Percentiles rank a stretch among this genome's conserved stretches.
phyloP scores from a whole-genome alignment of 2,329 filamentous ascomycete species.

The Fusarium sp. region DNA sequence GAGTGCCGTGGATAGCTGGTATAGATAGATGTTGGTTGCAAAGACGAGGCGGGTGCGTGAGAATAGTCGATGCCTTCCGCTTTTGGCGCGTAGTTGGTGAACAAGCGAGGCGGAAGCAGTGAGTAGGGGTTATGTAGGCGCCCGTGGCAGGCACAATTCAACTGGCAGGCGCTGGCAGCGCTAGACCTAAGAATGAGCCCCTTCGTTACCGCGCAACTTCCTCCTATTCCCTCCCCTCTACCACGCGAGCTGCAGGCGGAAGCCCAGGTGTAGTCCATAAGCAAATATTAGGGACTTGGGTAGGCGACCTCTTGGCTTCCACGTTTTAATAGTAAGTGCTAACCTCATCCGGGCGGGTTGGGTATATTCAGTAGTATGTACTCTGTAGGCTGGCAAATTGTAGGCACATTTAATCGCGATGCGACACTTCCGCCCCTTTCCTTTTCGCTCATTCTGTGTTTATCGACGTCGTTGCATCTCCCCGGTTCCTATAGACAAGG shows the following conservation, averaged over 20 bases:
- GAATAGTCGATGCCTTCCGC: constrained; percentile 42
- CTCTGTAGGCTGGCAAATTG: background rate
- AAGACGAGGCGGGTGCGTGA: constrained; percentile 32
- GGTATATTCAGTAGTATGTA: background rate
- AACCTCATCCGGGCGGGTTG: background rate
- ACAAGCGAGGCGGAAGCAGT: constrained; percentile 31
- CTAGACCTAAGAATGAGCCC: constrained; percentile 20
- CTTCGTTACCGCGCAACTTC: constrained; percentile 33
- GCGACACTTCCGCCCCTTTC: constrained; percentile 11
- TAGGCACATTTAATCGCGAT: background rate
- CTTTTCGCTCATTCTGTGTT: background rate
- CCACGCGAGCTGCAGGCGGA: background rate
- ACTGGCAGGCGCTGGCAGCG: constrained; percentile 24
- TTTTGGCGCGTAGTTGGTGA: constrained; percentile 36
- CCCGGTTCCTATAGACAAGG: constrained; percentile 21
- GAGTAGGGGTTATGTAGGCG: constrained; percentile 24
- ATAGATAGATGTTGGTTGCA: constrained; percentile 7
- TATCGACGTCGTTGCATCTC: constrained; percentile 10
- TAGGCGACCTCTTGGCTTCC: background rate
- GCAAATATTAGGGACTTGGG: no score
- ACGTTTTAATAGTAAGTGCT: background rate
- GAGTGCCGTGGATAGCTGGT: constrained; percentile 24
- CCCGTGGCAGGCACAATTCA: constrained; percentile 31
- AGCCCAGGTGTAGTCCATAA: background rate
- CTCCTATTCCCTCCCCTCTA: constrained; percentile 7